Conservation (phyloP, 768 basidiomycete genomes). For the Lactarius pseudohatsudake region DNA sequence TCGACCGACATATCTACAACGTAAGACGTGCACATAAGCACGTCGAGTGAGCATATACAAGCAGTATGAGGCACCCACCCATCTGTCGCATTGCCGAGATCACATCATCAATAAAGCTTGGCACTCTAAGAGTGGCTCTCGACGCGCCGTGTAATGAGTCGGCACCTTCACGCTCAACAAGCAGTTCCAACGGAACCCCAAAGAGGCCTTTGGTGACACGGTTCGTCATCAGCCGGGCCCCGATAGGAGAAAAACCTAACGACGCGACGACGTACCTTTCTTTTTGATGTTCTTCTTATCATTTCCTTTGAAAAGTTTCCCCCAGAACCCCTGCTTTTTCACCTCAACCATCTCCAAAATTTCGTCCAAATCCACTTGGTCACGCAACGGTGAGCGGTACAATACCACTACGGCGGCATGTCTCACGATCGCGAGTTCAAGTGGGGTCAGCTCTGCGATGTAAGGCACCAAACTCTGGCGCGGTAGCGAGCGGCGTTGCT, state of each 20-base stretch:
- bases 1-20: constrained; percentile 93
- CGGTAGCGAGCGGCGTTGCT: constrained; percentile 82
- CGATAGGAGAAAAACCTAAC: background rate
- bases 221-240: constrained; percentile 23
- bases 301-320: constrained; percentile 85
- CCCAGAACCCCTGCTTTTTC: constrained; percentile 95
- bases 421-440: constrained; percentile 90
- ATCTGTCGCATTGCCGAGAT: constrained; percentile 98
- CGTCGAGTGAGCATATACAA: constrained; percentile 7
- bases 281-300: constrained; percentile 92
- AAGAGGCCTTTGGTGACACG: constrained; percentile 68
- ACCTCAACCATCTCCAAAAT: constrained; percentile 88
- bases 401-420: constrained; percentile 85
- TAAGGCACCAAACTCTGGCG: constrained; percentile 76
- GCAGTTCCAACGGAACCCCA: constrained; percentile 85
- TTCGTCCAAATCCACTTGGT: constrained; percentile 89
- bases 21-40: constrained; percentile 4
- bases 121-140: constrained; percentile 79
- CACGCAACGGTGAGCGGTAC: constrained; percentile 72
- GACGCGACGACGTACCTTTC: constrained; percentile 53
- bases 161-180: constrained; percentile 94
- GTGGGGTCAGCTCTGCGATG: constrained; percentile 77
- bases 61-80: constrained; percentile 57
- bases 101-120: constrained; percentile 98
- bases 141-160: constrained; percentile 93